phyloP scores from a whole-genome alignment of 2,329 filamentous ascomycete genomes.

The Ophiocordyceps camponoti-rufipedis region DNA sequence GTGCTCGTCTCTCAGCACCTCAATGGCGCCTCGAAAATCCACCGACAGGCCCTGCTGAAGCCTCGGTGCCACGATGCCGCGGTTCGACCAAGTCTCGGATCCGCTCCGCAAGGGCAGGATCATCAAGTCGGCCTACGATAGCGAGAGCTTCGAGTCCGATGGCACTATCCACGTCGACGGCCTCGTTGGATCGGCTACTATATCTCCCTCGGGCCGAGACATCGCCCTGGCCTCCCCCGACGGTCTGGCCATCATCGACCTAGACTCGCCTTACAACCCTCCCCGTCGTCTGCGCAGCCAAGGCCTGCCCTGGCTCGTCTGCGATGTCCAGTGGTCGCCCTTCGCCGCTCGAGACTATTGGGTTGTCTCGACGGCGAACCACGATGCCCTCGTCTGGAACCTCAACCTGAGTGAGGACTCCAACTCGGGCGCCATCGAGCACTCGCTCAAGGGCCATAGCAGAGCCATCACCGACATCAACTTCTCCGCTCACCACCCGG shows the following conservation, averaged over 20 bases:
- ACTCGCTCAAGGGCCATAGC: conserved; percentile 66
- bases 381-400: conserved; percentile 90
- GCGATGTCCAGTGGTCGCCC: conserved; percentile 93
- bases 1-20: background rate
- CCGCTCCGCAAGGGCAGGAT: conserved; percentile 36
- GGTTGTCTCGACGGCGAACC: conserved; percentile 88
- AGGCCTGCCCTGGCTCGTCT: conserved; percentile 82
- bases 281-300: conserved; percentile 69
- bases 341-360: conserved; percentile 80
- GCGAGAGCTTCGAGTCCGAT: conserved; percentile 72
- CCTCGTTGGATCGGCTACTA: conserved; percentile 76
- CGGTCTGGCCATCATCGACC: conserved; percentile 77
- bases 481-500: conserved; percentile 83
- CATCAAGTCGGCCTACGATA: conserved; percentile 58
- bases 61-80: conserved; percentile 21
- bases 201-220: conserved; percentile 80
- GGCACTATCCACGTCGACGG: conserved; percentile 68
- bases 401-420: conserved; percentile 63
- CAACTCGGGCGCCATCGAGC: conserved; percentile 53
- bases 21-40: background rate
- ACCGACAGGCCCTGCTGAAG: background rate
- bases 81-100: conserved; percentile 25
- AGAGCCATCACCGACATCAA: conserved; percentile 93
- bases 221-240: conserved; percentile 80
- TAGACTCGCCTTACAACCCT: conserved; percentile 75